Base-by-base conservation (phyloP, 305 asterid species). In the Fraxinus xanthoxyloides region DNA sequence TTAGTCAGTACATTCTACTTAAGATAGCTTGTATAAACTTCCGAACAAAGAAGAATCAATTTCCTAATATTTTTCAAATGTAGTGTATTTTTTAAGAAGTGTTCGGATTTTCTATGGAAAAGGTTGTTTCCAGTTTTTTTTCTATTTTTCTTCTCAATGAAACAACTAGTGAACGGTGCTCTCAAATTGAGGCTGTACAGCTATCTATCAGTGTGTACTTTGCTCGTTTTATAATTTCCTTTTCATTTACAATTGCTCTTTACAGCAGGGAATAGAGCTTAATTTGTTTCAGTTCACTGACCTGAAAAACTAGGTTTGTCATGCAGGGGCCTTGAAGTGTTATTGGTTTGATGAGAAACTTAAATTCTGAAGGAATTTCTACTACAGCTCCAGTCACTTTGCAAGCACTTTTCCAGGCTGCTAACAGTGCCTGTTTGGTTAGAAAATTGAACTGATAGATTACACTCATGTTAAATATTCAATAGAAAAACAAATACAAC, bases 371-470 rank as follows among this genome's bases (percentile, higher is more conserved):
- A 75, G 98, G 98, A 82, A 92, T 83, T 63, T 80, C 77, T 5
- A 94, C 75, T 0, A 85, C 79, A 40, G 94, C 93, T 82, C 97
- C 94, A 2, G 84, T 48, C 13, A 90, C 84, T 76, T 79, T 86
- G 86, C 98, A 94, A 21, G 97, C 95, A 73, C 84, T 88, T 76
- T 85, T 87, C 98, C 98, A 92, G 26, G 97, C 95, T 75, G 86
- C 88, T 80, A 89, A 7, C 84, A 94, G 88, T 38, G 97, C 97
- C 97, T 92, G 81, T 67, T 82, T 75, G 13, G 67, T 67, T 51
- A 40, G 56, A 76, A 77, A 26, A 85, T 30, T 48, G 30, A 12
- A 48, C 36, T 9, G 34, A 28, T 9, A 51, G 7, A 40, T 56
- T 70, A 13, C n/a, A 30, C 3, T n/a, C 26, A 34, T 40, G 77